Evolutionary conservation across 1,284 basidiomycete genomes (phyloP).

Genomic region (Ganoderma leucocontextum): DNA sequence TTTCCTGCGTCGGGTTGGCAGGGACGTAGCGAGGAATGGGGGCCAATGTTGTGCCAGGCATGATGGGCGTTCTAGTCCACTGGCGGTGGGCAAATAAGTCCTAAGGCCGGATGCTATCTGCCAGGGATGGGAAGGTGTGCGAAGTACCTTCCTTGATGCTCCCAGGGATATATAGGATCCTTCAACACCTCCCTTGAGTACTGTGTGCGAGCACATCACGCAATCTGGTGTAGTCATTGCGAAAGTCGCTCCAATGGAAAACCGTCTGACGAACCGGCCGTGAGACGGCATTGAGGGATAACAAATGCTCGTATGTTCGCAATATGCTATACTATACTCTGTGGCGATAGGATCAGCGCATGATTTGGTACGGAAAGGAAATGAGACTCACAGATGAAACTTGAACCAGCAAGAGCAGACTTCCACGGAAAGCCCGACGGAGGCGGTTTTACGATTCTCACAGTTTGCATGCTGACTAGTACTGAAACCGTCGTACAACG

Average conservation of each 20-base stretch:
- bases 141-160: background rate
- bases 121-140: background rate
- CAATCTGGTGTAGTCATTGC: background rate
- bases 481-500: too few relatives aligned
- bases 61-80: background rate
- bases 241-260: background rate
- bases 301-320: too few relatives aligned
- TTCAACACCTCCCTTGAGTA: background rate
- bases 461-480: too few relatives aligned
- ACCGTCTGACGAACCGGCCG: background rate
- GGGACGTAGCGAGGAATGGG: conserved; percentile 43
- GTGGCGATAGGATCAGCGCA: background rate
- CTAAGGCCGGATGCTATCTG: background rate
- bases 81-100: background rate
- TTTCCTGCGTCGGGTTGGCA: conserved; percentile 42
- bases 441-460: too few relatives aligned
- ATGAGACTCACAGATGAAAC: too few relatives aligned
- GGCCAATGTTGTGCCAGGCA: background rate
- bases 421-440: too few relatives aligned
- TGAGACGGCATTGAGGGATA: background rate
- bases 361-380: background rate
- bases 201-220: background rate
- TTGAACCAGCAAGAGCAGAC: too few relatives aligned
- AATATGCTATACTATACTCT: too few relatives aligned
- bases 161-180: background rate